Base-by-base conservation (phyloP, 805 yeast genomes). In the Starmerella geochares region DNA sequence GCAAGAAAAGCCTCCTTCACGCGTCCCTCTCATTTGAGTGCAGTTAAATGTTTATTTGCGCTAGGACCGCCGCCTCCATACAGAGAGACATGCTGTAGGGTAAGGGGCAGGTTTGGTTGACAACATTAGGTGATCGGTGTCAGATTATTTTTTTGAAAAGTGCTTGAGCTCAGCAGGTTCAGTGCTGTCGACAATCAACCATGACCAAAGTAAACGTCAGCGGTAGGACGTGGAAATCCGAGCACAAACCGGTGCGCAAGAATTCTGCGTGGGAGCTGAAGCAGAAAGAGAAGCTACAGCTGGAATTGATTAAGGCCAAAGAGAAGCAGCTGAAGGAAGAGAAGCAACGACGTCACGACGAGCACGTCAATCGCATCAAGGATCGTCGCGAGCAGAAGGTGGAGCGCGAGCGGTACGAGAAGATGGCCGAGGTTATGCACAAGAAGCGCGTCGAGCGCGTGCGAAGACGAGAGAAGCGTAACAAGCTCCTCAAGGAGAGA, bases 401-500 rank as follows among this genome's bases (percentile, higher is more conserved):
- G 51, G 98, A 90, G 66, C 79, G 78, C 66, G 96, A 90, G 65
- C 77, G 98, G 60, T 85, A 80, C 62, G 94, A 83, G 61, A 73
- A 72, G 62, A 65, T 90, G 63, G 92, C 95, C 11, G 75, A 77
- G 50, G 86, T 83, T 67, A 85, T 90, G 95, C 90, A 86, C 64
- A 83, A 83, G 38, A 88, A 87, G 80, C 83, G 79, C 71, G 84
- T 87, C 36, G 97, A 87, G 56, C 78, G 98, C 68, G 65, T 90
- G 69, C 81, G 83, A 70, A 81, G 83, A 71, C 80, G 83, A 63
- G 98, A 90, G 65, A 90, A 90, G 82, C 81, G 97, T 70, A 90
- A 88, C 71, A 90, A 90, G 70, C 71, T 87, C 61, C 79, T 88
- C 65, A 86, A 81, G 65, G 97, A 88, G 63, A 95, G 96, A 67